These are phyloP conservation scores for Arthroderma sp. DNA, from an alignment of 2,329 filamentous ascomycete species.

Conservation along the genomic window DNA sequence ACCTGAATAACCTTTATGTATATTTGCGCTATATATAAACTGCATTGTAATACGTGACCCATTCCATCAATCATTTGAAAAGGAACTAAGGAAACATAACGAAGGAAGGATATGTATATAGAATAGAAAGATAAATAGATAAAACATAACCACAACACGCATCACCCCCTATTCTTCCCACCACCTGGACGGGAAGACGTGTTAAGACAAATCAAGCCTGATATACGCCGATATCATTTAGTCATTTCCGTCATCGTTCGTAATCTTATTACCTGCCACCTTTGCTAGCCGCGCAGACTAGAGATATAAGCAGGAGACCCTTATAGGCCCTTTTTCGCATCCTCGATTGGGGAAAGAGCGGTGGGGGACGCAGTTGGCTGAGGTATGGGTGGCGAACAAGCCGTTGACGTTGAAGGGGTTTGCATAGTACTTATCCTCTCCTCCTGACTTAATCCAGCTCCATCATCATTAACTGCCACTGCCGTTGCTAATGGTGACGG, in stretches of 20 bases:
- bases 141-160: too few species aligned
- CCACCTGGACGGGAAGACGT: background rate
- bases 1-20: conserved; percentile 1
- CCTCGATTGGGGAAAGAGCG: background rate
- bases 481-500: background rate
- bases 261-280: background rate
- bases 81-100: background rate
- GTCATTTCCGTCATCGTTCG: background rate
- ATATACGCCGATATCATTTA: background rate
- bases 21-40: background rate
- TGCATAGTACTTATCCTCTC: background rate
- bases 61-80: background rate
- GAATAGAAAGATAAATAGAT: background rate
- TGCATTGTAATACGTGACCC: background rate
- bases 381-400: background rate
- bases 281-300: background rate
- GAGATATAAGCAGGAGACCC: background rate
- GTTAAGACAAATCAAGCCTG: background rate
- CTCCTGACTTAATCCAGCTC: background rate
- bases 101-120: background rate
- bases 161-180: background rate
- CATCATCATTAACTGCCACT: background rate
- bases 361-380: conserved; percentile 1
- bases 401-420: background rate
- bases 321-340: background rate